Conservation (phyloP, 176 grass and related monocot species). For the Lolium rigidum region DNA sequence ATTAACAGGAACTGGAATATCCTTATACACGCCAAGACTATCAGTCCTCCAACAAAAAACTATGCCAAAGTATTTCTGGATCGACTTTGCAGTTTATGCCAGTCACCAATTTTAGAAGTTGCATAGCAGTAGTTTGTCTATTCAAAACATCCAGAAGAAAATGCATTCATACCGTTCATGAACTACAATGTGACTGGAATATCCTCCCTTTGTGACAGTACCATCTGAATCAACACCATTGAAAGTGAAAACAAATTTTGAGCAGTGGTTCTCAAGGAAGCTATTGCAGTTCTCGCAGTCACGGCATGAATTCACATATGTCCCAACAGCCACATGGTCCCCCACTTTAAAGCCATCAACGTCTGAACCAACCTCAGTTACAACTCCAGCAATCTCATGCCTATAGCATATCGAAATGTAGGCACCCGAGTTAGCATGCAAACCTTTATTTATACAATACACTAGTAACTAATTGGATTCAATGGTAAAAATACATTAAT, state of each 20-base stretch:
- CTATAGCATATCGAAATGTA: slow-evolving; percentile 37
- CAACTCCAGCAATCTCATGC: slow-evolving; percentile 84
- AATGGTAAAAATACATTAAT: neutral
- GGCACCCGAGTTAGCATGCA: neutral
- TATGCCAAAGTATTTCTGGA: neutral
- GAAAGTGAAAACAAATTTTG: slow-evolving; percentile 50
- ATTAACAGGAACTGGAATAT: neutral
- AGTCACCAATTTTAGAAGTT: neutral
- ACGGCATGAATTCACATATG: slow-evolving; percentile 68
- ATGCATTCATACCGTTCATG: slow-evolving; percentile 57
- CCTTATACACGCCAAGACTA: neutral
- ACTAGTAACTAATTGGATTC: neutral
- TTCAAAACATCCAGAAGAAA: slow-evolving; percentile 9
- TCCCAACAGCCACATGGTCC: slow-evolving; percentile 71
- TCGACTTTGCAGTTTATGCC: neutral
- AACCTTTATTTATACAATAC: neutral
- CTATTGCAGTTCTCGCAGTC: slow-evolving; percentile 65
- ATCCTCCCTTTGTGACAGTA: slow-evolving; percentile 76
- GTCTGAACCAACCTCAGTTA: slow-evolving; percentile 66
- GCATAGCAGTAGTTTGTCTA: neutral
- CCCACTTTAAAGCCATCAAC: slow-evolving; percentile 66
- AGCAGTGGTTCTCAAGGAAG: slow-evolving; percentile 63
- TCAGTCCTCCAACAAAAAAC: neutral
- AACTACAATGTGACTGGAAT: slow-evolving; percentile 82
- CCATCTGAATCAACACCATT: slow-evolving; percentile 74